phyloP scores from a whole-genome alignment of 441 rosid species.

The Cnidoscolus chayamansa region DNA sequence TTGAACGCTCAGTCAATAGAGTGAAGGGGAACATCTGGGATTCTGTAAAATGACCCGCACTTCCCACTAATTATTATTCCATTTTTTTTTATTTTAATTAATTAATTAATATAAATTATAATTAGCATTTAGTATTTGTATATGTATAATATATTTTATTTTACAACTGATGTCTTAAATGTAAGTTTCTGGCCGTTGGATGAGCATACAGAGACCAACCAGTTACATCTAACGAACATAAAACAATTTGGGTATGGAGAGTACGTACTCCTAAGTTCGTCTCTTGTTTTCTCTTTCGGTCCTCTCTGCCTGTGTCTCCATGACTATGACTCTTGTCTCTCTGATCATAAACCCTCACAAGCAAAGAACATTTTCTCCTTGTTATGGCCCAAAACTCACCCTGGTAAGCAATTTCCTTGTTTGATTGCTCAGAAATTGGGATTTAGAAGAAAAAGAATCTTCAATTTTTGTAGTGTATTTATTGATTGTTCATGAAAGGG shows the following conservation, averaged over 20 bases:
- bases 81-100: too few relatives aligned
- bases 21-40: too few relatives aligned
- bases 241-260: not conserved
- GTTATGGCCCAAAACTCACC: not conserved
- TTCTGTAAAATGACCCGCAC: too few relatives aligned
- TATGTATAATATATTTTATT: too few relatives aligned
- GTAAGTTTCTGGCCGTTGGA: not conserved
- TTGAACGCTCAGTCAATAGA: too few relatives aligned
- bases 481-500: not conserved
- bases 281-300: not conserved
- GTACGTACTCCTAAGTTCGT: not conserved
- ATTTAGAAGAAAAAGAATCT: too few relatives aligned
- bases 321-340: too few relatives aligned
- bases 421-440: not conserved
- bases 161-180: too few relatives aligned
- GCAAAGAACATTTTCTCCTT: not conserved
- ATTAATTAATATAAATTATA: too few relatives aligned
- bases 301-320: not conserved
- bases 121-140: too few relatives aligned
- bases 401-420: slow-evolving; percentile 1
- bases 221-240: not conserved
- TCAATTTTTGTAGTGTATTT: not conserved
- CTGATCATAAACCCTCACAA: not conserved
- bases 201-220: not conserved
- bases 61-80: too few relatives aligned